A percentile compares a stretch with the other conserved stretches of the same genome.
Evolutionary conservation across 352 stramenopile genomes (phyloP).

Genomic region (Phytophthora ohioensis): DNA sequence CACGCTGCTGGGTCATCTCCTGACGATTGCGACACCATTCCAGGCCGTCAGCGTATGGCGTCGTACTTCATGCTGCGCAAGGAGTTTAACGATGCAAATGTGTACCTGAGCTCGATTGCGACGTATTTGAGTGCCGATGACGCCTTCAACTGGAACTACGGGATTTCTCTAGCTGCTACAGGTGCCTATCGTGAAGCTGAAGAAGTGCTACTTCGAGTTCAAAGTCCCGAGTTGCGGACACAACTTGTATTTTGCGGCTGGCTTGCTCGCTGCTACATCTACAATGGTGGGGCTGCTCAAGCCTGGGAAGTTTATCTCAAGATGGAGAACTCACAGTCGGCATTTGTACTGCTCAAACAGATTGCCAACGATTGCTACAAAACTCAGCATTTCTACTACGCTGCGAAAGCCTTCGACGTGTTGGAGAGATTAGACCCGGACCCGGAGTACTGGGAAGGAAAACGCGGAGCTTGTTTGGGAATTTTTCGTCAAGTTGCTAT

Average conservation of each 20-base stretch:
- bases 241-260: slow-evolving; percentile 60
- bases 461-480: slow-evolving; percentile 71
- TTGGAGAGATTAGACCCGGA: slow-evolving; percentile 76
- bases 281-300: slow-evolving; percentile 30
- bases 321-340: slow-evolving; percentile 55
- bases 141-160: slow-evolving; percentile 88
- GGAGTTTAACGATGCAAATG: slow-evolving; percentile 66
- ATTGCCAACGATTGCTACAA: slow-evolving; percentile 81
- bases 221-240: slow-evolving; percentile 37
- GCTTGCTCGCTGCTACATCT: slow-evolving; percentile 69
- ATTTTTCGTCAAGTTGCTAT: slow-evolving; percentile 68
- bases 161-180: slow-evolving; percentile 57
- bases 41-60: slow-evolving; percentile 74
- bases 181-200: slow-evolving; percentile 62
- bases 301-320: slow-evolving; percentile 79
- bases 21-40: slow-evolving; percentile 70
- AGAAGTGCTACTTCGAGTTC: slow-evolving; percentile 61
- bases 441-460: slow-evolving; percentile 81
- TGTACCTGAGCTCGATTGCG: slow-evolving; percentile 77
- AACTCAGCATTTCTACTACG: slow-evolving; percentile 62
- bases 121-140: slow-evolving; percentile 63
- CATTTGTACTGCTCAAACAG: slow-evolving; percentile 64
- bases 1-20: slow-evolving; percentile 58
- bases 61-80: slow-evolving; percentile 76
- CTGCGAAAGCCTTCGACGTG: slow-evolving; percentile 79